These are phyloP conservation scores for Pythium coloratum DNA, from an alignment of 352 stramenopile genomes.

Conservation along the genomic window DNA sequence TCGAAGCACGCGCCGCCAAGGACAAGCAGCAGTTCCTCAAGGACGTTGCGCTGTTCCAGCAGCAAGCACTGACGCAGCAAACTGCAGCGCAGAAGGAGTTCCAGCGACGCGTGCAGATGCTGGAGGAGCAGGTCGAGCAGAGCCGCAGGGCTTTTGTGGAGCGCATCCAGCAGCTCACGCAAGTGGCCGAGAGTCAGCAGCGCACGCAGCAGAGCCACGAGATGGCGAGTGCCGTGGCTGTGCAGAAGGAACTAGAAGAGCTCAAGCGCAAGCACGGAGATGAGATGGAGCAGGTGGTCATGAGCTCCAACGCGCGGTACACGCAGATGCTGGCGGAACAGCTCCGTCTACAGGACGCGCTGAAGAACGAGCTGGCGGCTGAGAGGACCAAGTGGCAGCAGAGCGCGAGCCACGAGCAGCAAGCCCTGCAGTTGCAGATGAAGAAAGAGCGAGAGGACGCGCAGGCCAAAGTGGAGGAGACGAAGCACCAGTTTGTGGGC, in stretches of 20 bases:
- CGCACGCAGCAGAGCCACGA: conserved; percentile 24
- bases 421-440: conserved; percentile 28
- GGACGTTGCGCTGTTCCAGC: conserved; percentile 39
- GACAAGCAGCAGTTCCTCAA: conserved; percentile 43
- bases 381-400: conserved; percentile 22
- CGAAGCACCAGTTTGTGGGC: conserved; percentile 52
- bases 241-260: conserved; percentile 30
- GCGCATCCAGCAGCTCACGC: conserved; percentile 41
- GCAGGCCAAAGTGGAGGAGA: conserved; percentile 39
- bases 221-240: conserved; percentile 11
- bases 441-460: conserved; percentile 27
- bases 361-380: conserved; percentile 25
- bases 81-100: conserved; percentile 34
- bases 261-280: conserved; percentile 42
- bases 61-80: conserved; percentile 24
- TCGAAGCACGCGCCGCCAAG: conserved; percentile 35
- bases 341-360: conserved; percentile 55
- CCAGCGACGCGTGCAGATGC: conserved; percentile 37
- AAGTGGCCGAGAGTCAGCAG: conserved; percentile 32
- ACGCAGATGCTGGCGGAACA: conserved; percentile 76
- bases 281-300: conserved; percentile 70
- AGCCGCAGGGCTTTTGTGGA: conserved; percentile 44
- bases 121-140: conserved; percentile 44
- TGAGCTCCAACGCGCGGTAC: conserved; percentile 67
- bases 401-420: conserved; percentile 15